Conservation (phyloP, 805 yeast species). For the Priceomyces carsonii region DNA sequence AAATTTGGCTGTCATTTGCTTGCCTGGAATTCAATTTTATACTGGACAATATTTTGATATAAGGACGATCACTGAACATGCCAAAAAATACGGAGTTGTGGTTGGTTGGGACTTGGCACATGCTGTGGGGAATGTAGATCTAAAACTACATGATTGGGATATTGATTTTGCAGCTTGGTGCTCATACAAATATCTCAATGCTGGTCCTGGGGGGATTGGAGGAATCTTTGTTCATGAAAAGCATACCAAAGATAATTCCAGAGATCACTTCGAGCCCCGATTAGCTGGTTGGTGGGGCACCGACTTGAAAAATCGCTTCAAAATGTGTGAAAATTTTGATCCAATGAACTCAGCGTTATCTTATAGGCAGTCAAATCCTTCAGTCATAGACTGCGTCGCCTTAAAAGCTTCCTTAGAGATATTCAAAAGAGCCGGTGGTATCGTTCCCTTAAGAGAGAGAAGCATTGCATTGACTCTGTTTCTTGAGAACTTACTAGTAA, state of each 20-base stretch:
- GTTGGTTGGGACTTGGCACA: slow-evolving; percentile 97
- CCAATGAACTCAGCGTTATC: slow-evolving; percentile 88
- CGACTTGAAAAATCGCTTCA: slow-evolving; percentile 64
- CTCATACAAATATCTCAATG: slow-evolving; percentile 83
- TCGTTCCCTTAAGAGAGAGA: slow-evolving; percentile 54
- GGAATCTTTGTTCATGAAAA: slow-evolving; percentile 77
- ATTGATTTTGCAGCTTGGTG: slow-evolving; percentile 97
- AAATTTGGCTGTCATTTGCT: slow-evolving; percentile 68
- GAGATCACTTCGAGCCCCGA: slow-evolving; percentile 52
- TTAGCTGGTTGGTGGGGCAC: slow-evolving; percentile 99
- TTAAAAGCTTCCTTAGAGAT: slow-evolving; percentile 65
- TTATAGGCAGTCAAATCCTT: slow-evolving; percentile 87
- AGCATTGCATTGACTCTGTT: slow-evolving; percentile 58
- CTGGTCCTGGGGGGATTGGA: slow-evolving; percentile 94
- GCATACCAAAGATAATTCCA: slow-evolving; percentile 31
- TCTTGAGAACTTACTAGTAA: slow-evolving; percentile 48
- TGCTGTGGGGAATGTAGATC: slow-evolving; percentile 84
- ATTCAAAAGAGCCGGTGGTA: slow-evolving; percentile 63
- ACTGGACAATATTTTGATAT: slow-evolving; percentile 88
- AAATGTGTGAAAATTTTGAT: slow-evolving; percentile 75
- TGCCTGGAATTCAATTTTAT: slow-evolving; percentile 90
- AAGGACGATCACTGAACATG: slow-evolving; percentile 62
- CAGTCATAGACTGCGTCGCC: slow-evolving; percentile 81
- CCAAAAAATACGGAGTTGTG: slow-evolving; percentile 51
- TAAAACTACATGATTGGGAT: slow-evolving; percentile 80